Percentiles rank a stretch among this genome's conserved stretches.
Conservation (phyloP, 306 rosid species). For the Citrullus amarus region DNA sequence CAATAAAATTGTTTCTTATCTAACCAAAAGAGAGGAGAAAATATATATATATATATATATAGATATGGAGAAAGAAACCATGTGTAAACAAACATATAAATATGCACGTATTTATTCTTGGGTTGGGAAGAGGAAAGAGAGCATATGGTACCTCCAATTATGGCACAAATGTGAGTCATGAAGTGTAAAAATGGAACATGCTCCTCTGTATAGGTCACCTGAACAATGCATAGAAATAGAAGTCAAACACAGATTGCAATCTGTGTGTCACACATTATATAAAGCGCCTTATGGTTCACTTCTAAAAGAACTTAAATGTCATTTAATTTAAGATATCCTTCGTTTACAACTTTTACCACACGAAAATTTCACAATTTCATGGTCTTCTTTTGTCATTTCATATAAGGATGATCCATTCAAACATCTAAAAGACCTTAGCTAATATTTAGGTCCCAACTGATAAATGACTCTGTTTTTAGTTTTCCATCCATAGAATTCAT, state of each 20-base stretch:
- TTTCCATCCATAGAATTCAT: background rate
- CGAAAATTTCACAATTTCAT: background rate
- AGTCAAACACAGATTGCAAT: background rate
- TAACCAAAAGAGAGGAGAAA: no score
- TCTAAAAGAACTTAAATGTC: no score
- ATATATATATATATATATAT: no score
- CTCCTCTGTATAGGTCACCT: constrained; percentile 77
- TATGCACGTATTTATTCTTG: background rate
- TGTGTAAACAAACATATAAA: background rate
- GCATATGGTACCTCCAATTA: constrained; percentile 60
- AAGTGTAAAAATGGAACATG: constrained; percentile 69
- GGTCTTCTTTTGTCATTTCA: background rate
- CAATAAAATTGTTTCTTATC: background rate
- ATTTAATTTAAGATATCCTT: background rate
- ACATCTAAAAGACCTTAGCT: background rate
- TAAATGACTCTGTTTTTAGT: background rate
- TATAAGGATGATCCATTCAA: background rate
- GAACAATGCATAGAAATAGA: constrained; percentile 19
- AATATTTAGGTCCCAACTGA: background rate
- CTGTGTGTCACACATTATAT: background rate
- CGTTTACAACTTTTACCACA: background rate
- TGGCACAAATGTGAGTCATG: constrained; percentile 75
- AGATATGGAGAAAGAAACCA: background rate
- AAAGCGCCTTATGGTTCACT: background rate
- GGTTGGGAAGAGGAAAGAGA: background rate